These are phyloP conservation scores for Begonia masoniana DNA, from an alignment of 306 rosid species.

Conservation along the genomic window DNA sequence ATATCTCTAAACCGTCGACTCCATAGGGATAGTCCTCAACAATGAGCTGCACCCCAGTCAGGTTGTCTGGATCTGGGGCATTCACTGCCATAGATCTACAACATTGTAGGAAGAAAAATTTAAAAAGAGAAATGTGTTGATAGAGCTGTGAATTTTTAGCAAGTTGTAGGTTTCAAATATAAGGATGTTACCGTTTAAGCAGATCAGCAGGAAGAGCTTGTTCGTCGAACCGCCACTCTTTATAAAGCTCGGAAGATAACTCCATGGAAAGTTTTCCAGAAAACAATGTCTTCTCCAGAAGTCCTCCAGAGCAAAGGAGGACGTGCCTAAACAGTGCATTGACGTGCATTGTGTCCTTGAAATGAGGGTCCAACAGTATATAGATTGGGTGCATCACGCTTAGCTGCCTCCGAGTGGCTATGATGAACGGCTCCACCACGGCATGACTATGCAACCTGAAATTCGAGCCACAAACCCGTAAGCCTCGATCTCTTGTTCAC, in stretches of 20 bases:
- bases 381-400: constrained; percentile 71
- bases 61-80: constrained; percentile 34
- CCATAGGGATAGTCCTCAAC: constrained; percentile 64
- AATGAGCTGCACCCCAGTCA: constrained; percentile 40
- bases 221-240: constrained; percentile 54
- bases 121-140: not conserved
- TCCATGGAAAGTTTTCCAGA: constrained; percentile 58
- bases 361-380: constrained; percentile 51
- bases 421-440: constrained; percentile 68
- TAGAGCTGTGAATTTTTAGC: no score
- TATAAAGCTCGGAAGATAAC: constrained; percentile 46
- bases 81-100: constrained; percentile 27
- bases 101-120: not conserved
- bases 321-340: constrained; percentile 42
- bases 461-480: not conserved
- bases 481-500: no score
- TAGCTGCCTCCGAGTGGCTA: constrained; percentile 63
- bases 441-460: constrained; percentile 65
- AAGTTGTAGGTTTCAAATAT: no score
- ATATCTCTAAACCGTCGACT: constrained; percentile 65
- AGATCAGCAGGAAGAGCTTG: constrained; percentile 77
- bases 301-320: constrained; percentile 46
- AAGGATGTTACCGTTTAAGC: constrained; percentile 35
- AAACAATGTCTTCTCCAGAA: constrained; percentile 40
- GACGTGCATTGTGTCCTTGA: constrained; percentile 58